Conservation (phyloP, 169 alveolate genomes). For the Cryptosporidium muris region DNA sequence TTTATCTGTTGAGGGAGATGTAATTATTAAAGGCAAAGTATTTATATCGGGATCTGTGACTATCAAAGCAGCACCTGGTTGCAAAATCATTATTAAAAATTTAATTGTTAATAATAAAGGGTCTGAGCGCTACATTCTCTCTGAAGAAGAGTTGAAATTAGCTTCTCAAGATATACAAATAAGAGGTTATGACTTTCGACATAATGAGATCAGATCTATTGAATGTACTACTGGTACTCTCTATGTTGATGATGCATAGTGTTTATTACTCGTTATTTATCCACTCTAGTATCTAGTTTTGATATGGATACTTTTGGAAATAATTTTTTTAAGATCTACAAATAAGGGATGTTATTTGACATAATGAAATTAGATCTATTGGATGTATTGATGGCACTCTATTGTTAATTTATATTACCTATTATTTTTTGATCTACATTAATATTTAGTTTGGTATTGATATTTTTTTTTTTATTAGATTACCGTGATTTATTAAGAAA, state of each 20-base stretch:
- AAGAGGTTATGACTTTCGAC: conserved; percentile 58
- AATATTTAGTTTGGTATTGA: too few relatives aligned
- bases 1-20: conserved; percentile 54
- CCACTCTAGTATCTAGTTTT: too few relatives aligned
- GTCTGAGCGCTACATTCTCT: conserved; percentile 17
- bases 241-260: conserved; percentile 1
- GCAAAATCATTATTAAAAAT: conserved; percentile 37
- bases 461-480: too few relatives aligned
- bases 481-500: too few relatives aligned
- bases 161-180: conserved; percentile 46
- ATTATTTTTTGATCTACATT: too few relatives aligned
- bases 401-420: too few relatives aligned
- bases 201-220: conserved; percentile 43
- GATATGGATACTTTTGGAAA: too few relatives aligned
- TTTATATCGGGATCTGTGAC: conserved; percentile 59
- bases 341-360: not conserved
- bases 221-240: not conserved
- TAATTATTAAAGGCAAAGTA: conserved; percentile 36
- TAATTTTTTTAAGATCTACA: not conserved
- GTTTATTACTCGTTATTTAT: not conserved
- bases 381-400: too few relatives aligned
- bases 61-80: conserved; percentile 22
- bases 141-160: conserved; percentile 38
- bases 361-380: not conserved
- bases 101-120: conserved; percentile 45